A percentile compares a stretch with the other conserved stretches of the same genome.
Evolutionary conservation across 176 grass and related monocot species (phyloP).

Genomic region (Triticum turgidum): DNA sequence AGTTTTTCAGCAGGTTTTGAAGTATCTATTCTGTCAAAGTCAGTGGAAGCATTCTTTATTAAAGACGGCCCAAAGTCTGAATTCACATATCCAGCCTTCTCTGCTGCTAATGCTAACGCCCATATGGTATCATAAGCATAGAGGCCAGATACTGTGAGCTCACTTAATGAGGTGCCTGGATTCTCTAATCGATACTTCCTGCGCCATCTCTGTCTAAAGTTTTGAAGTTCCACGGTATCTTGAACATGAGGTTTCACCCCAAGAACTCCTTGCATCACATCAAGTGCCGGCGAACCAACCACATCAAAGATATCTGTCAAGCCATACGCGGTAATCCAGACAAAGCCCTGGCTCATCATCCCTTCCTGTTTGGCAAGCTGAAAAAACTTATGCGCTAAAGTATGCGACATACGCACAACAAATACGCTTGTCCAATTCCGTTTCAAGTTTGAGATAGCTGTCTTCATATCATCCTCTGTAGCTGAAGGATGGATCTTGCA

Average conservation of each 20-base stretch:
- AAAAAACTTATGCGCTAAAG: constrained; percentile 55
- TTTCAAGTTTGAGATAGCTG: constrained; percentile 36
- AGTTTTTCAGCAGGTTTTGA: constrained; percentile 45
- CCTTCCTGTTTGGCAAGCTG: constrained; percentile 41
- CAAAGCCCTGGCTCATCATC: constrained; percentile 58
- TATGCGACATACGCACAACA: constrained; percentile 64
- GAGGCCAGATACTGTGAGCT: constrained; percentile 44
- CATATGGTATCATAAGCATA: constrained; percentile 86
- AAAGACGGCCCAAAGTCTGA: constrained; percentile 29
- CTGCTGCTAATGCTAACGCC: constrained; percentile 58
- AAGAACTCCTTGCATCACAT: constrained; percentile 76
- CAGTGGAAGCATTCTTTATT: constrained; percentile 43
- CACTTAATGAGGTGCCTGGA: constrained; percentile 17
- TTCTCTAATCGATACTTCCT: constrained; percentile 38
- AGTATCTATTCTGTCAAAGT: constrained; percentile 45
- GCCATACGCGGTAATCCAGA: constrained; percentile 73
- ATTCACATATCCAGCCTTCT: constrained; percentile 16
- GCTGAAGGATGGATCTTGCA: constrained; percentile 44
- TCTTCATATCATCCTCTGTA: constrained; percentile 32
- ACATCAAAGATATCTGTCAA: constrained; percentile 73
- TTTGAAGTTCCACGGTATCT: constrained; percentile 14
- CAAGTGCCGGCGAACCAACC: constrained; percentile 37
- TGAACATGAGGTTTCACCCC: constrained; percentile 58
- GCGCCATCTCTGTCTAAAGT: constrained; percentile 45
- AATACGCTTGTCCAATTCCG: constrained; percentile 60